Evolutionary conservation across 495 filamentous ascomycete genomes (phyloP), one percentile per base, ranked within the genome.

Genomic region (Tuber indicum): DNA sequence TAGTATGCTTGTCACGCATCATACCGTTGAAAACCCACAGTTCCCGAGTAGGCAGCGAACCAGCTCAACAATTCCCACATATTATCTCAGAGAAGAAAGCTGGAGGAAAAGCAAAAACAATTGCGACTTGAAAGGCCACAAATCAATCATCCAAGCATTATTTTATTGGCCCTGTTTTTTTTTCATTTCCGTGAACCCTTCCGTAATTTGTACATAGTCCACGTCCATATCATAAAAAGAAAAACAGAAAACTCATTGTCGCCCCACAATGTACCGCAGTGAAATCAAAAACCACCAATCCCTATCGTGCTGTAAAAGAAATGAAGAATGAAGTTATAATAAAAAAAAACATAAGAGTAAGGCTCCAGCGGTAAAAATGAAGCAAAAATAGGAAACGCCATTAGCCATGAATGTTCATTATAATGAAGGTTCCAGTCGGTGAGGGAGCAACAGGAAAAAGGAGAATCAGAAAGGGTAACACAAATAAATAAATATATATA

Each of bases 391-490:
- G 58, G 58, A 66, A 36, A 66, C 58, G 58, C 58, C 58, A 36
- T 66, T 66, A 36, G 58, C 58, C 77, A 73, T 42, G 69, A 49
- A 73, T 4, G 52, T 62, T 62, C 44, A 80, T 80, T 80, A 80
- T 36, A 80, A 80, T 71, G 72, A 80, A 73, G 74, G 73, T 39
- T 71, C 58, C 76, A 75, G 73, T 71, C 39, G 47, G 71, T 72
- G 74, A 46, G 71, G 74, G 32, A 42, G 42, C 78, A 79, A 73
- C 58, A 6, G 72, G 73, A 32, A 73, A 72, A 44, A 45, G 36
- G 44, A 58, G 62, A 46, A 47, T 52, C 58, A 32, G 42, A 66
- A 70, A 71, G 36, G 58, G 10, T 45, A 74, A 46, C 69, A 73
- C 49, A 26, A 72, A 66, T 8, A 43, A 10, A 43, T 7, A 43